Base-by-base conservation (phyloP, 2,329 filamentous ascomycete species). In the Allantophomopsis cytisporea region DNA sequence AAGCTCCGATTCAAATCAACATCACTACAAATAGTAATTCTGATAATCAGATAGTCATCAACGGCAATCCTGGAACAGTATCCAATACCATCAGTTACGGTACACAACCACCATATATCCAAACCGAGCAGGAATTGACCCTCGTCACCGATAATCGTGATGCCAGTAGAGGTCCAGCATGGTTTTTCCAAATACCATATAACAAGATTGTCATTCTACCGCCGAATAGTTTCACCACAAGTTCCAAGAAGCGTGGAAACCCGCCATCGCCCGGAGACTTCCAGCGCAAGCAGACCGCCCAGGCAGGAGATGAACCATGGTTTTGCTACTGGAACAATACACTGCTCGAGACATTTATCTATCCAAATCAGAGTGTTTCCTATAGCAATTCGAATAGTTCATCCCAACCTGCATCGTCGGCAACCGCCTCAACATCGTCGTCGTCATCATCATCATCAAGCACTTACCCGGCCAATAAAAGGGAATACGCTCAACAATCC, bases 251-350 rank as follows among this genome's bases (percentile, higher is more conserved):
- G 35, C 41, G 52, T 31, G 37, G 39, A 23, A 15, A 28, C 12
- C 15, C 15, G 20, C 28, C 32, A 23, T 8, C 18, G 23, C 42
- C 2, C 11, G 39, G 17, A 5, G 38, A 41, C 31, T 52, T 50
- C 38, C 38, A 38, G 42, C 35, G 49, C 41, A 46, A 48, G 45
- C 54, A 62, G 38, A 60, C 65, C 40, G 53, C 61, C 10, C 53
- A 61, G 41, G 63, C 66, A n/a, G 72, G 73, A 7, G 73, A 80
- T 30, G 66, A 65, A 42, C 76, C 77, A 2, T 83, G 77, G 77
- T 79, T 75, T 50, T 83, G 78, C 55, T 73, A 71, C 53, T 83
- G 76, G 76, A 83, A 83, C 51, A 61, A 64, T 12, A 83, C 78
- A 1, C 64, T 75, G 39, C 63, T 82, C 37, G 78, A 83, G 54